phyloP scores from a whole-genome alignment of 306 rosid genomes.

The Begonia masoniana region DNA sequence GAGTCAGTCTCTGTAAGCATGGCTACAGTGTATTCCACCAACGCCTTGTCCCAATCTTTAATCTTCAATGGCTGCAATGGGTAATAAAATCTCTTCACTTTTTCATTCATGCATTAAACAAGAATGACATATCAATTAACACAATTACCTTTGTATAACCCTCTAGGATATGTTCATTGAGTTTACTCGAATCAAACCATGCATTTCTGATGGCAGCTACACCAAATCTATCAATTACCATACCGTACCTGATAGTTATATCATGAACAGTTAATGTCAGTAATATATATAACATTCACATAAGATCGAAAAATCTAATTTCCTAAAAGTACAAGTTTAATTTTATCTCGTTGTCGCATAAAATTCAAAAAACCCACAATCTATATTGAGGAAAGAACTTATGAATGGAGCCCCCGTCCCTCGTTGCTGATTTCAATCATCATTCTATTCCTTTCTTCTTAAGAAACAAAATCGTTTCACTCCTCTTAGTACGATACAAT shows the following conservation, averaged over 20 bases:
- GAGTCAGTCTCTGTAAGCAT: slow-evolving; percentile 64
- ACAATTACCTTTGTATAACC: slow-evolving; percentile 76
- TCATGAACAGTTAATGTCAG: not conserved
- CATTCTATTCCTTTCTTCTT: no score
- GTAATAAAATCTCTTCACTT: slow-evolving; percentile 14
- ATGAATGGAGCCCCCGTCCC: no score
- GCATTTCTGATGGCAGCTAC: slow-evolving; percentile 62
- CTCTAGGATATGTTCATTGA: slow-evolving; percentile 39
- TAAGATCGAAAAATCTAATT: no score
- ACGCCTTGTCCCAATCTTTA: slow-evolving; percentile 91
- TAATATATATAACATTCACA: no score
- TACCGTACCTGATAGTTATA: slow-evolving; percentile 47
- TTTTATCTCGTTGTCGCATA: no score
- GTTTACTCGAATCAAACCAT: slow-evolving; percentile 64
- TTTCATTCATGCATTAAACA: slow-evolving; percentile 1
- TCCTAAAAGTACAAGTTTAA: no score
- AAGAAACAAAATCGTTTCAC: no score
- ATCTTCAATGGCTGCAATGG: slow-evolving; percentile 67
- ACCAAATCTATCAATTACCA: slow-evolving; percentile 61
- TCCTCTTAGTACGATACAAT: no score
- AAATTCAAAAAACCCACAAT: no score
- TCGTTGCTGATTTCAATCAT: no score
- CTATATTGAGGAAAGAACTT: no score
- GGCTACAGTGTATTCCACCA: slow-evolving; percentile 73
- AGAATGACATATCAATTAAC: slow-evolving; percentile 5